Conservation (phyloP, 192 early-diverging fungal species). For the Coemansia pectinata region DNA sequence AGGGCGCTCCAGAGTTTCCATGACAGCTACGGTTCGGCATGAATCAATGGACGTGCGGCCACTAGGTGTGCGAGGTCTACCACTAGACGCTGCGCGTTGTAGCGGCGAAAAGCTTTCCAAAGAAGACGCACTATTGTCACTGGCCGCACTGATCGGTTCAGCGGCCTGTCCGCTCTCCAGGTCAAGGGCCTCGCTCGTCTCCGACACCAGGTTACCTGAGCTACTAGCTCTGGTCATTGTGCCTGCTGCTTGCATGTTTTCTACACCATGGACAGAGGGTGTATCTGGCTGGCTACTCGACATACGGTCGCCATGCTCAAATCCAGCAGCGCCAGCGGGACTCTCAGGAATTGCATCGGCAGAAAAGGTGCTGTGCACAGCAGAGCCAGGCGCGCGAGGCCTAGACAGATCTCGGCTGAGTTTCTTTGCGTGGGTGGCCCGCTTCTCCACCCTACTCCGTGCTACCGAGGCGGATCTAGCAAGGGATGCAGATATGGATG, state of each 20-base stretch:
- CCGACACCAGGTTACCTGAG: not conserved
- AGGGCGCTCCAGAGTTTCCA: slow-evolving; percentile 36
- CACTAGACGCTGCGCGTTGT: slow-evolving; percentile 20
- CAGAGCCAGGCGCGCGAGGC: not conserved
- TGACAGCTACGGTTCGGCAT: slow-evolving; percentile 44
- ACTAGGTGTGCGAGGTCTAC: slow-evolving; percentile 31
- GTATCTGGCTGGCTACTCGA: slow-evolving; percentile 20
- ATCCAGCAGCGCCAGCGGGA: not conserved
- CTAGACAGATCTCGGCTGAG: slow-evolving; percentile 1
- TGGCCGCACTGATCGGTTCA: not conserved
- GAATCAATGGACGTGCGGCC: slow-evolving; percentile 44
- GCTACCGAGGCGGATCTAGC: slow-evolving; percentile 16
- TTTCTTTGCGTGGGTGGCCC: not conserved
- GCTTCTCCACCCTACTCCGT: not conserved
- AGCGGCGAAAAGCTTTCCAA: not conserved
- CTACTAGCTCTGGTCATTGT: not conserved
- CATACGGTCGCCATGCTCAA: slow-evolving; percentile 4
- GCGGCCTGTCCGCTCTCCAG: not conserved
- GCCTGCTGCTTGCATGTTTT: not conserved
- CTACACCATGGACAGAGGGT: not conserved
- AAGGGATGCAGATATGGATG: slow-evolving; percentile 6
- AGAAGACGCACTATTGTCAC: not conserved
- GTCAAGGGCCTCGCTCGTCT: not conserved
- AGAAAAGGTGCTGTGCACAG: not conserved
- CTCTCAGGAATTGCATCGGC: not conserved